These are phyloP conservation scores for Lentinula boryana DNA, from an alignment of 768 basidiomycete species.

Conservation along the genomic window DNA sequence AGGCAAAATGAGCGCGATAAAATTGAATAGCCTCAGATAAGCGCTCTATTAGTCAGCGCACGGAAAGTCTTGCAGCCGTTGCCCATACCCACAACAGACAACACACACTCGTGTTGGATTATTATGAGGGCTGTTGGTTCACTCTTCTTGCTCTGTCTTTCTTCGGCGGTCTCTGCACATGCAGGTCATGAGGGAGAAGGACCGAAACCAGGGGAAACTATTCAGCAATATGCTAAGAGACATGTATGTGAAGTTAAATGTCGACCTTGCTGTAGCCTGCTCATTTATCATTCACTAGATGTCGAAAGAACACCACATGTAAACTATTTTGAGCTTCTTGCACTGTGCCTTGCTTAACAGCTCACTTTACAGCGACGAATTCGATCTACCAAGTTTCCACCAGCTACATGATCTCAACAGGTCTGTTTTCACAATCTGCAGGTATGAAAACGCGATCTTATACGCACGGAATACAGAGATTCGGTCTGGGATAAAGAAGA, in stretches of 20 bases:
- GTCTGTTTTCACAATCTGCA: constrained; percentile 29
- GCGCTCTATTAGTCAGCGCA: no score
- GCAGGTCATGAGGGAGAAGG: constrained; percentile 54
- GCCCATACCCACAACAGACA: no score
- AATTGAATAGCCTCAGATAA: no score
- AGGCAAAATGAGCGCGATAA: no score
- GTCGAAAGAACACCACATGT: constrained; percentile 88
- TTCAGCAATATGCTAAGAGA: constrained; percentile 79
- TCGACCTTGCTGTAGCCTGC: constrained; percentile 9
- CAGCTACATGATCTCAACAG: constrained; percentile 89
- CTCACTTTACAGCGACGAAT: constrained; percentile 57
- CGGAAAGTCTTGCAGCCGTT: no score
- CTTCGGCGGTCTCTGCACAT: constrained; percentile 40
- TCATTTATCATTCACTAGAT: constrained; percentile 44
- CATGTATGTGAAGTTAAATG: constrained; percentile 60
- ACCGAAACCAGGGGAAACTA: constrained; percentile 50
- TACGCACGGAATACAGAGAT: constrained; percentile 39
- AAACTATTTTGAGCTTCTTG: constrained; percentile 9
- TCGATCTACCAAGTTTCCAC: constrained; percentile 87
- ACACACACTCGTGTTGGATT: neutral
- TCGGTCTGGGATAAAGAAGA: constrained; percentile 81
- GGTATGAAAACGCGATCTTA: neutral
- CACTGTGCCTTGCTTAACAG: neutral
- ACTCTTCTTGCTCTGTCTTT: constrained; percentile 31
- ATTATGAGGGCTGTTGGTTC: constrained; percentile 45